A percentile compares a stretch with the other conserved stretches of the same genome.
Evolutionary conservation across 2,329 filamentous ascomycete species (phyloP).

Genomic region (Penicillium sp.): DNA sequence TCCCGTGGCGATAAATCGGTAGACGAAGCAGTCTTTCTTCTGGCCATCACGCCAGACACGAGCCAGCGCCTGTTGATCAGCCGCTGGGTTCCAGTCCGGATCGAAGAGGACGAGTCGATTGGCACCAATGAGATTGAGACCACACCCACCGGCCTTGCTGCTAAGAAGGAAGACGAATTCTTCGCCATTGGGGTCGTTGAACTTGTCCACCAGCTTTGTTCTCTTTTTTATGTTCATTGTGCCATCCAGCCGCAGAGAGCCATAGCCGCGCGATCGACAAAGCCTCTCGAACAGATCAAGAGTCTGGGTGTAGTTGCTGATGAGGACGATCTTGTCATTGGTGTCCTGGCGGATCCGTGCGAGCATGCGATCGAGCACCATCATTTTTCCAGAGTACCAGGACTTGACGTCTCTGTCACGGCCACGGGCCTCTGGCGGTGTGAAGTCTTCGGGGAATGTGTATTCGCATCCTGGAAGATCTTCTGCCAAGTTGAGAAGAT

Average conservation of each 20-base stretch:
- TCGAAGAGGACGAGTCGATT: slow-evolving; percentile 96
- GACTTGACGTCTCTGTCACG: slow-evolving; percentile 89
- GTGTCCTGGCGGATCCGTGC: slow-evolving; percentile 93
- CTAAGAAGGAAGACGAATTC: slow-evolving; percentile 97
- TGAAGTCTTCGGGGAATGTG: slow-evolving; percentile 81
- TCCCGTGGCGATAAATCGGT: slow-evolving; percentile 97
- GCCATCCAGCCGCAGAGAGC: slow-evolving; percentile 85
- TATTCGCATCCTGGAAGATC: slow-evolving; percentile 87
- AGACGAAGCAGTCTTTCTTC: slow-evolving; percentile 99
- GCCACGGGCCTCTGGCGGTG: slow-evolving; percentile 82
- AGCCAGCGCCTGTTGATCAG: slow-evolving; percentile 94
- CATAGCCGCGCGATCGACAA: slow-evolving; percentile 82
- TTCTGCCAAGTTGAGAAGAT: slow-evolving; percentile 77
- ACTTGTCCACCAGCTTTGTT: slow-evolving; percentile 95
- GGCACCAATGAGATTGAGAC: slow-evolving; percentile 91
- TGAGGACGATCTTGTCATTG: slow-evolving; percentile 98
- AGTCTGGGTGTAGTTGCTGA: slow-evolving; percentile 97
- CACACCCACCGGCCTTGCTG: slow-evolving; percentile 94
- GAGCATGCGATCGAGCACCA: slow-evolving; percentile 96
- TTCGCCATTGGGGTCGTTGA: slow-evolving; percentile 86
- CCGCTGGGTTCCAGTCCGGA: slow-evolving; percentile 96
- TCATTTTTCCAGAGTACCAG: slow-evolving; percentile 98
- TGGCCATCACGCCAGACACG: slow-evolving; percentile 99
- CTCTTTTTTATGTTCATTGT: slow-evolving; percentile 98
- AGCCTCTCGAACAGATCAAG: slow-evolving; percentile 91